phyloP scores from a whole-genome alignment of 768 basidiomycete species.

The Russula sp. region DNA sequence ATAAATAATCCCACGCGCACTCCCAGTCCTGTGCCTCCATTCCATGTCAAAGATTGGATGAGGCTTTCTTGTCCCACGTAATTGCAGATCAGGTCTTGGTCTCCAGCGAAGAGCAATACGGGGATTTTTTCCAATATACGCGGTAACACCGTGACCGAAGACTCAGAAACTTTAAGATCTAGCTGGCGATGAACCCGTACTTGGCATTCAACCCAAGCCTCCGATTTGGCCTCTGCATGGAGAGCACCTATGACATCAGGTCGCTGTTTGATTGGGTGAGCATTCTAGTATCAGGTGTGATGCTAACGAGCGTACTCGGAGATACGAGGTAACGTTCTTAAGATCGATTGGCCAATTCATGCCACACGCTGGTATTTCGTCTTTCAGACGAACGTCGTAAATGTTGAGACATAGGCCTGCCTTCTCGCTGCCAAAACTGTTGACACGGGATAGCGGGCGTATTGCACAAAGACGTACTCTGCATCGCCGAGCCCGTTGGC shows the following conservation, averaged over 20 bases:
- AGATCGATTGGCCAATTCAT: conserved; percentile 98
- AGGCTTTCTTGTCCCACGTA: conserved; percentile 84
- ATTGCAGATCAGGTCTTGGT: conserved; percentile 96
- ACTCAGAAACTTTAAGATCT: conserved; percentile 46
- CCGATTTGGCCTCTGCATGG: conserved; percentile 71
- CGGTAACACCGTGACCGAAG: conserved; percentile 74
- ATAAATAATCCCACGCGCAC: conserved; percentile 42
- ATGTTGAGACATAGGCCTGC: conserved; percentile 79
- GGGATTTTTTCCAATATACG: conserved; percentile 71
- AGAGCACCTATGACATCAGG: conserved; percentile 74
- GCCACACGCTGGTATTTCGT: conserved; percentile 81
- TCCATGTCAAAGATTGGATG: conserved; percentile 83
- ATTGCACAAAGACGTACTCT: conserved; percentile 2
- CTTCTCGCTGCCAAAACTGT: conserved; percentile 54
- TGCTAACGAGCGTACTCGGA: conserved; percentile 53
- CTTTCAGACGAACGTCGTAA: conserved; percentile 90
- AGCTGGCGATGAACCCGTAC: conserved; percentile 60
- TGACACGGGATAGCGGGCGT: neutral
- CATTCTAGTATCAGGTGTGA: neutral
- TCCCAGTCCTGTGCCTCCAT: conserved; percentile 74
- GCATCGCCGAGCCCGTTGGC: conserved; percentile 21
- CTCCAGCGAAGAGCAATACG: conserved; percentile 89
- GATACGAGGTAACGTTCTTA: conserved; percentile 62
- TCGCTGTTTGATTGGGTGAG: conserved; percentile 42
- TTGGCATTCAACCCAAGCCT: conserved; percentile 86